phyloP scores from a whole-genome alignment of 148 eudicot genomes.

The Simmondsia chinensis region DNA sequence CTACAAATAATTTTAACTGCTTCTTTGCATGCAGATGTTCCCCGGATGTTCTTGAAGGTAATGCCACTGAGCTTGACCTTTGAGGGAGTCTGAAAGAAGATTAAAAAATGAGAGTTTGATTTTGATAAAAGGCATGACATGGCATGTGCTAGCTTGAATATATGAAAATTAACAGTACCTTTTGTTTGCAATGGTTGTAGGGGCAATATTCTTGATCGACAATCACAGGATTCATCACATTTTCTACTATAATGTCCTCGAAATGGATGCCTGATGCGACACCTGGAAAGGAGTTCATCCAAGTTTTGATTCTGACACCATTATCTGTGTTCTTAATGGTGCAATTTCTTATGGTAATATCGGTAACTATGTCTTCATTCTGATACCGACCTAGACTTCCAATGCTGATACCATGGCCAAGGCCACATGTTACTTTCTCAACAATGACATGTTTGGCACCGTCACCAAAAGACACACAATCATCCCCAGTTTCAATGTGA shows the following conservation, averaged over 20 bases:
- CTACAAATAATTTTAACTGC: conserved; percentile 25
- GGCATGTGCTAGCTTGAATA: no score
- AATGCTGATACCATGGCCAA: conserved; percentile 41
- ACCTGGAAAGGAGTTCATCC: conserved; percentile 20
- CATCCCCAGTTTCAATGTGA: conserved; percentile 31
- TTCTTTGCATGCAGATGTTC: conserved; percentile 11
- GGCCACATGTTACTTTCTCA: conserved; percentile 33
- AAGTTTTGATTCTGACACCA: conserved; percentile 49
- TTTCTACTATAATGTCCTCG: conserved; percentile 29
- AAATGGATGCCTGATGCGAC: conserved; percentile 25
- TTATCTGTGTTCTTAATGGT: conserved; percentile 29
- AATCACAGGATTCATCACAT: conserved; percentile 25
- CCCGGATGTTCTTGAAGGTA: conserved; percentile 22
- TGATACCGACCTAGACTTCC: conserved; percentile 43
- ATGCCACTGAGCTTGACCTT: conserved; percentile 20
- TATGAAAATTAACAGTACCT: no score
- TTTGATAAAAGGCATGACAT: no score
- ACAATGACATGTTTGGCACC: conserved; percentile 18
- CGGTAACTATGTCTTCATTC: conserved; percentile 22
- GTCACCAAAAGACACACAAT: conserved; percentile 42
- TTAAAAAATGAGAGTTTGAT: no score
- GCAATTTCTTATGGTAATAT: conserved; percentile 35
- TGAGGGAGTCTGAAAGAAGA: conserved; percentile 20
- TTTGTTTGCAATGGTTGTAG: conserved; percentile 19
- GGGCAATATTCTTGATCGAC: conserved; percentile 60